A percentile compares a stretch with the other conserved stretches of the same genome.
Conservation (phyloP, 2,329 filamentous ascomycete species). For the Fusarium nisikadoi region DNA sequence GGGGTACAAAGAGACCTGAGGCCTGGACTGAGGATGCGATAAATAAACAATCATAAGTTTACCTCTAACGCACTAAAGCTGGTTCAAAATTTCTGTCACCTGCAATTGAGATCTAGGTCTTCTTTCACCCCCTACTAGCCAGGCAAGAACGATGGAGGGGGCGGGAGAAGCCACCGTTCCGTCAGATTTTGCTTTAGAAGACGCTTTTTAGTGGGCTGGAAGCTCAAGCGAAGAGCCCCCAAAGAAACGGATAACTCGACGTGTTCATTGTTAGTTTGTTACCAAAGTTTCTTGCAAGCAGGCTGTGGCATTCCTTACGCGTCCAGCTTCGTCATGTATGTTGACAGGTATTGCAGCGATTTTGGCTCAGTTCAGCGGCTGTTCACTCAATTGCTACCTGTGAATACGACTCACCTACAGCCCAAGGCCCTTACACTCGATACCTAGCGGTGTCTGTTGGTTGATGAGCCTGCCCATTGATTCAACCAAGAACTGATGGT, state of each 20-base stretch:
- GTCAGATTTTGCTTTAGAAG: background rate
- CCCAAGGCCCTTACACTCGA: background rate
- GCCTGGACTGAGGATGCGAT: background rate
- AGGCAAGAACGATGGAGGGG: constrained; percentile 13
- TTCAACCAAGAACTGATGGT: background rate
- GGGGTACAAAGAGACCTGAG: background rate
- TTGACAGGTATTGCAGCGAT: background rate
- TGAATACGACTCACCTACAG: background rate
- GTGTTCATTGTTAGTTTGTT: background rate
- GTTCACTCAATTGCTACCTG: background rate
- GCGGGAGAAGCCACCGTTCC: constrained; percentile 12
- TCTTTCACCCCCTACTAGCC: background rate
- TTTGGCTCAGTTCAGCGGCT: background rate
- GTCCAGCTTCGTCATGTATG: constrained; percentile 21
- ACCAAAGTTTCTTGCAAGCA: constrained; percentile 1
- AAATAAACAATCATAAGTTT: background rate
- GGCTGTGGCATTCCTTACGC: constrained; percentile 34
- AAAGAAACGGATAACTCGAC: background rate
- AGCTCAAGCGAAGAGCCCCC: background rate
- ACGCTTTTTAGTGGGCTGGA: constrained; percentile 8
- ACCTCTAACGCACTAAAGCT: background rate
- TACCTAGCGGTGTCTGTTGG: background rate
- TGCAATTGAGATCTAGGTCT: background rate
- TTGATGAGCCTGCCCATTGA: background rate
- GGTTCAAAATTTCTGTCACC: background rate